Percentiles rank a stretch among this genome's conserved stretches.
These are phyloP conservation scores for Cyclostephanos invisitatus DNA, from an alignment of 108 stramenopile genomes.

Conservation along the genomic window DNA sequence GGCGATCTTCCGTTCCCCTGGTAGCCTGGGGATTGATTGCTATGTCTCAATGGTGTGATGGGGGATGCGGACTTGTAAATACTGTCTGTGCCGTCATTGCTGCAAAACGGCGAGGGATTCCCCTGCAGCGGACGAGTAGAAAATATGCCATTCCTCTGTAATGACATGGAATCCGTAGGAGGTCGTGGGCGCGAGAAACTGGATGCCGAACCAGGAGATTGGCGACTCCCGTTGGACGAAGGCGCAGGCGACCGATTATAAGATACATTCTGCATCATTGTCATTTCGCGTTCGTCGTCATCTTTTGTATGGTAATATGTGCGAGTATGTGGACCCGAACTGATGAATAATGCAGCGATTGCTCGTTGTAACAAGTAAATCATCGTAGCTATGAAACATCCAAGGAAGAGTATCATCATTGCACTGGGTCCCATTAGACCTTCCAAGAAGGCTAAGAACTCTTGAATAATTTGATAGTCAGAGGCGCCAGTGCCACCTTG, in stretches of 20 bases:
- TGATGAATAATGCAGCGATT: conserved; percentile 23
- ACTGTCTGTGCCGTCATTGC: conserved; percentile 28
- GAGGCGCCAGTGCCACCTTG: conserved; percentile 3
- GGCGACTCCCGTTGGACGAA: conserved; percentile 15
- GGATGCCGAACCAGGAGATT: too few species aligned
- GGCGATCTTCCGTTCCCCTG: neutral
- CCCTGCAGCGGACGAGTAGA: conserved; percentile 24
- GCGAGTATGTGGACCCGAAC: conserved; percentile 23
- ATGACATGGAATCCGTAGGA: conserved; percentile 25
- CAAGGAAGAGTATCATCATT: conserved; percentile 26
- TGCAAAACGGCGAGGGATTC: conserved; percentile 25
- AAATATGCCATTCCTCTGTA: conserved; percentile 44
- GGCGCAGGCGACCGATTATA: conserved; percentile 38
- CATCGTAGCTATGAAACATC: conserved; percentile 18
- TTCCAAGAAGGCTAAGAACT: conserved; percentile 10
- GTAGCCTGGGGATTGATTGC: neutral
- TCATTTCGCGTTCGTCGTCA: conserved; percentile 35
- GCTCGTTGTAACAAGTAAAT: conserved; percentile 19
- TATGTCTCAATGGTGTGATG: conserved; percentile 30
- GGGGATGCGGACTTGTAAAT: conserved; percentile 40
- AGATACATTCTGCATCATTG: conserved; percentile 42
- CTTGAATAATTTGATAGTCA: conserved; percentile 12
- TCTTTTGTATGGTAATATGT: conserved; percentile 34
- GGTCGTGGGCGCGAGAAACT: neutral
- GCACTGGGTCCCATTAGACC: conserved; percentile 26